A percentile compares a stretch with the other conserved stretches of the same genome.
Evolutionary conservation across 176 grass and related monocot species (phyloP).

Genomic region (Coix lacrymajobi): DNA sequence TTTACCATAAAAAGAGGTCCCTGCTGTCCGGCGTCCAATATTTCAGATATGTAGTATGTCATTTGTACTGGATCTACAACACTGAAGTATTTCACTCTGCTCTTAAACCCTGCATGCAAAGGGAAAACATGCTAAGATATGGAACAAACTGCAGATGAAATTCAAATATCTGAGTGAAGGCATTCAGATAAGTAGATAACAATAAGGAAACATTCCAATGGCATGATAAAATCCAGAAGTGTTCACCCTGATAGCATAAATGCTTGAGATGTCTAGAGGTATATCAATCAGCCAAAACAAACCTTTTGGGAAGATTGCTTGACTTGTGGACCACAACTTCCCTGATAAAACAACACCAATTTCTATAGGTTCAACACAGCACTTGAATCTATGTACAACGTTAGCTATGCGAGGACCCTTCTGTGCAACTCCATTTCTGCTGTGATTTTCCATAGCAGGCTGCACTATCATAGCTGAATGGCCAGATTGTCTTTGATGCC

Average conservation of each 20-base stretch:
- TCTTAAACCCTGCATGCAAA: constrained; percentile 73
- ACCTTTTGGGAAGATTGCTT: constrained; percentile 93
- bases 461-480: constrained; percentile 25
- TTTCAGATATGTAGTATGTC: constrained; percentile 83
- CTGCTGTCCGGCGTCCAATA: constrained; percentile 74
- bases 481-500: constrained; percentile 29
- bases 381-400: constrained; percentile 72
- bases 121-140: constrained; percentile 20
- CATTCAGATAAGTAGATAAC: not conserved
- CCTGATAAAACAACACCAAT: constrained; percentile 70
- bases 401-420: constrained; percentile 85
- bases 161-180: not conserved
- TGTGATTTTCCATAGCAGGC: constrained; percentile 39
- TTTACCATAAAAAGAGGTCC: constrained; percentile 85
- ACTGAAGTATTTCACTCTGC: constrained; percentile 83
- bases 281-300: constrained; percentile 25
- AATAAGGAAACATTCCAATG: not conserved
- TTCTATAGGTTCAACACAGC: constrained; percentile 73
- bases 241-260: constrained; percentile 1
- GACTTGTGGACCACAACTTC: constrained; percentile 66
- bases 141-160: not conserved
- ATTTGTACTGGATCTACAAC: constrained; percentile 70
- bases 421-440: constrained; percentile 46
- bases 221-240: not conserved
- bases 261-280: not conserved